Base-by-base conservation (phyloP, 2,329 filamentous ascomycete genomes). In the Lojkania enalia region DNA sequence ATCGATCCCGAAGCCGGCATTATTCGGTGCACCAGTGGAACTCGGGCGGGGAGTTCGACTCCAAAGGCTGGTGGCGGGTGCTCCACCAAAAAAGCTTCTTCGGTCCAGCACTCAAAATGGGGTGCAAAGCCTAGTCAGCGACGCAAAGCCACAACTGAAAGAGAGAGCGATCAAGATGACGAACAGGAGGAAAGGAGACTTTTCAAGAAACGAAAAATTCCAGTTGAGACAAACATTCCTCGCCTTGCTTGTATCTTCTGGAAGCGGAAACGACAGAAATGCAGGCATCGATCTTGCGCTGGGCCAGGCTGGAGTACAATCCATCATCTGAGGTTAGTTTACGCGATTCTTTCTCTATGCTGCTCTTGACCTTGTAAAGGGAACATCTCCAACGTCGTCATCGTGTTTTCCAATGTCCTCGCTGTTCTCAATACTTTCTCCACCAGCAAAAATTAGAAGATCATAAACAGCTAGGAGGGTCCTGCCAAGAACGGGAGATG, bases 331-430 rank as follows among this genome's bases (percentile, higher is more conserved):
- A 42, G 35, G 39, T 42, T 6, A 19, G 39, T 20, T 20, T 9
- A 5, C 33, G 9, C 5, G 5, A 5, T 9, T 15, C 5, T 9
- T 19, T 21, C 21, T 21, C 9, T 18, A 4, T 42, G 3, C 27
- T 18, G 12, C 5, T 20, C 12, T 20, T 42, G 11, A 42, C 30
- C 6, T 12, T 3, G n/a, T 5, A 35, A 6, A 42, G 39, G 29
- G 39, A 42, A 18, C 39, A 42, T 18, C 29, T 42, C 4, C 12
- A 16, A 4, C 39, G 39, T 7, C 12, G 19, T 16, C 39, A 42
- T 19, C 5, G 39, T 3, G 13, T 35, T 4, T 42, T 21, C 30
- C 39, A 42, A 19, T 42, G 39, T 15, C n/a, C 9, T 12, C 15
- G 39, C 6, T 42, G 39, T 20, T 42, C 29, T 3, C 13, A 4